phyloP scores from a whole-genome alignment of 2,329 filamentous ascomycete genomes.

The Talaromyces sp. region DNA sequence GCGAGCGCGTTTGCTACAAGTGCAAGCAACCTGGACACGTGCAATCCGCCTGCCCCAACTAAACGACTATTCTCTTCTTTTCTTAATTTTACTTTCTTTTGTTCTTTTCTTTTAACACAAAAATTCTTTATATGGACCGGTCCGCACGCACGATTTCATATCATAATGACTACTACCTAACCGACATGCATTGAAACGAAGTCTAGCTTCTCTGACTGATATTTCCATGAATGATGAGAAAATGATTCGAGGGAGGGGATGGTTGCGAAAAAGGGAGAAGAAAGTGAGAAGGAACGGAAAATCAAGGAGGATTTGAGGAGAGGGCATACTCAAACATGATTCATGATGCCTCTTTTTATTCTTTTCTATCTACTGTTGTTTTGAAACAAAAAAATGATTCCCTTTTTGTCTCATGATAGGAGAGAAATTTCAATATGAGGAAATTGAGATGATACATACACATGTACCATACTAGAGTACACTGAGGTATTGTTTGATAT shows the following conservation, averaged over 20 bases:
- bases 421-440: constrained; percentile 11
- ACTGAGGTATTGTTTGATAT: too few species aligned
- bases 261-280: constrained; percentile 2
- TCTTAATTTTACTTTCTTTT: constrained; percentile 15
- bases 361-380: background rate
- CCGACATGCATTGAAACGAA: constrained; percentile 7
- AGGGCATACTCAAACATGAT: constrained; percentile 1
- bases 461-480: too few species aligned
- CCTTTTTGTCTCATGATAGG: constrained; percentile 12
- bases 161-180: constrained; percentile 15
- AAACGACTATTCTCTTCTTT: constrained; percentile 39
- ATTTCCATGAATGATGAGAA: background rate
- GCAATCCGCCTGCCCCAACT: constrained; percentile 89
- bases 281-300: constrained; percentile 7
- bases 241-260: constrained; percentile 4
- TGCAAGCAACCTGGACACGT: constrained; percentile 84
- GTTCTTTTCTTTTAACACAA: background rate
- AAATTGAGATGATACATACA: constrained; percentile 7
- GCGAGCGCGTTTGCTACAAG: constrained; percentile 98
- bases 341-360: constrained; percentile 7
- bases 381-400: constrained; percentile 3
- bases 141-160: constrained; percentile 14
- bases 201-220: constrained; percentile 4
- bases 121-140: constrained; percentile 8
- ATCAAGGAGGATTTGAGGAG: background rate